These are phyloP conservation scores for Rutstroemia sp. DNA, from an alignment of 2,329 filamentous ascomycete species.

Conservation along the genomic window DNA sequence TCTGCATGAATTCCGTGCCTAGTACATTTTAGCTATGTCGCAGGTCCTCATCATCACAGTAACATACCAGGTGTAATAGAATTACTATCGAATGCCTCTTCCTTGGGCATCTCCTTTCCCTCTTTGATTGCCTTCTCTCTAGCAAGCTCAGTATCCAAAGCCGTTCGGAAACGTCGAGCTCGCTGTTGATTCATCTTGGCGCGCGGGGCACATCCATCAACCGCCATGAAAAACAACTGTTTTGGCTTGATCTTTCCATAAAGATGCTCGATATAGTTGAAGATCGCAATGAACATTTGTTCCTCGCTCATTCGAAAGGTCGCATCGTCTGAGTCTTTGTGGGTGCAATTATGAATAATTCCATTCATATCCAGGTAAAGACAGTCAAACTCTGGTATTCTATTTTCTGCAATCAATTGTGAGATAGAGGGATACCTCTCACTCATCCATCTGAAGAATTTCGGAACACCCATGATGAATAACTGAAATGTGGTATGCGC, in stretches of 20 bases:
- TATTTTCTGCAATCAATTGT: slow-evolving; percentile 95
- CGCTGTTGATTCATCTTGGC: slow-evolving; percentile 99
- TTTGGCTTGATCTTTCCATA: slow-evolving; percentile 99
- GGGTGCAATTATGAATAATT: slow-evolving; percentile 99
- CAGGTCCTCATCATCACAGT: slow-evolving; percentile 3
- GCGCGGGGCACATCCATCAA: slow-evolving; percentile 92
- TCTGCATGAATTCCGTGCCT: slow-evolving; percentile 90
- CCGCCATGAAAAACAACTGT: slow-evolving; percentile 98
- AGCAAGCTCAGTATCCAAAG: slow-evolving; percentile 80
- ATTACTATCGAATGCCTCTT: slow-evolving; percentile 96
- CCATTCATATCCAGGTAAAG: slow-evolving; percentile 98
- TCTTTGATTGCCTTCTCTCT: slow-evolving; percentile 87
- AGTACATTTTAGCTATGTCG: slow-evolving; percentile 31
- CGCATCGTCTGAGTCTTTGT: slow-evolving; percentile 67
- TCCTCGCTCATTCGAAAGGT: slow-evolving; percentile 93
- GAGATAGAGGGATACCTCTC: slow-evolving; percentile 98
- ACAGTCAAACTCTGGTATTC: slow-evolving; percentile 97
- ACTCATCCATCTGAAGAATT: slow-evolving; percentile 74
- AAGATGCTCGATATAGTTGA: slow-evolving; percentile 98
- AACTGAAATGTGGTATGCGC: background rate
- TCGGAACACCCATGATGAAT: slow-evolving; percentile 45
- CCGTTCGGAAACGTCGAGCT: slow-evolving; percentile 88
- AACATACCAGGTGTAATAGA: slow-evolving; percentile 80
- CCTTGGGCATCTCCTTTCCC: slow-evolving; percentile 87
- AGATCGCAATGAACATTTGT: slow-evolving; percentile 99